Conservation (phyloP, 140 eudicot genomes). For the Anethum foeniculum region DNA sequence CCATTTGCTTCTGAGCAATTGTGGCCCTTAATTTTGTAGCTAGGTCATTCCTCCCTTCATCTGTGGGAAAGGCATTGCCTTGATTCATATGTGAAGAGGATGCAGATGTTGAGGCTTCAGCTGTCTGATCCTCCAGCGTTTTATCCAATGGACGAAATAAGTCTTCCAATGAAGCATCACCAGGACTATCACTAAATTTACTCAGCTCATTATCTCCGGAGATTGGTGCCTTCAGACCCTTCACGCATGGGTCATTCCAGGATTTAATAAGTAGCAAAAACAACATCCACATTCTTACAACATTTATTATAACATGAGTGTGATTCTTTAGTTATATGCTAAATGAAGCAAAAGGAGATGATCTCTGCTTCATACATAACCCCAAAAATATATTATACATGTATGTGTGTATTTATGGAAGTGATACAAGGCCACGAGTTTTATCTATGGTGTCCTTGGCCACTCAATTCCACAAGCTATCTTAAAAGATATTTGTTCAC, state of each 20-base stretch:
- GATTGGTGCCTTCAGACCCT: slow-evolving; percentile 44
- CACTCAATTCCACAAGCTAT: too few relatives aligned
- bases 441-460: too few relatives aligned
- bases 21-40: slow-evolving; percentile 88
- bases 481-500: too few relatives aligned
- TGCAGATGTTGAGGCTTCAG: slow-evolving; percentile 76
- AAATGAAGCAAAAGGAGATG: background rate
- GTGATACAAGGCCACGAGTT: background rate
- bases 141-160: slow-evolving; percentile 66
- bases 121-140: slow-evolving; percentile 36
- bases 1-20: slow-evolving; percentile 94
- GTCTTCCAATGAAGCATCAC: slow-evolving; percentile 94
- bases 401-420: background rate
- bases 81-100: slow-evolving; percentile 53
- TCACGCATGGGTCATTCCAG: background rate
- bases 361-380: background rate
- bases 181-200: slow-evolving; percentile 90
- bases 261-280: background rate
- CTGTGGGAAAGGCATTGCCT: slow-evolving; percentile 30
- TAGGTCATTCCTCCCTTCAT: slow-evolving; percentile 58
- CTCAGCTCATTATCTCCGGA: slow-evolving; percentile 65
- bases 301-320: background rate
- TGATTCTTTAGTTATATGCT: background rate
- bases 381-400: background rate
- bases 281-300: background rate